A percentile compares a stretch with the other conserved stretches of the same genome.
Evolutionary conservation across 306 rosid species (phyloP).

Genomic region (Lagenaria siceraria): DNA sequence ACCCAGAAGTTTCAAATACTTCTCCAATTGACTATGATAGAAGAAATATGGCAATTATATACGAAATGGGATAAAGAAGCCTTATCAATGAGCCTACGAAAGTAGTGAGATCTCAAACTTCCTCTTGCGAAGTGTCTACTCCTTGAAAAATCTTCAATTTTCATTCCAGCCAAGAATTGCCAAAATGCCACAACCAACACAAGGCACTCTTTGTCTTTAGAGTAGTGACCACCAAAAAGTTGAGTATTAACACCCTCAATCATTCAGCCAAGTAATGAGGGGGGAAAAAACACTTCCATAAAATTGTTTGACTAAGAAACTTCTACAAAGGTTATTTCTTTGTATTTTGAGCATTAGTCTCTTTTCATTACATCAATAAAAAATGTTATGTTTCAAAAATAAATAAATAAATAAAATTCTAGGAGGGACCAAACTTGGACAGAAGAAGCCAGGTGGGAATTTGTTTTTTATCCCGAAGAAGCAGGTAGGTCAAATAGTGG

Average conservation of each 20-base stretch:
- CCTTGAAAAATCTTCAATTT: neutral
- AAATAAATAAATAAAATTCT: neutral
- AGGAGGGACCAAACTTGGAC: neutral
- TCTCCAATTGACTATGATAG: neutral
- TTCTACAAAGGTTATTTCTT: neutral
- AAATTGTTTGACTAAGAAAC: neutral
- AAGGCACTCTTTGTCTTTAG: neutral
- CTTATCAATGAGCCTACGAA: neutral
- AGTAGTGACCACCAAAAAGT: neutral
- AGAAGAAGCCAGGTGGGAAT: neutral
- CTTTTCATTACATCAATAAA: no score
- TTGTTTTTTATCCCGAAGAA: neutral
- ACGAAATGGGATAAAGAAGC: neutral
- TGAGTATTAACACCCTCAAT: neutral
- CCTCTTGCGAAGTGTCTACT: neutral
- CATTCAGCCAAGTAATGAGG: neutral
- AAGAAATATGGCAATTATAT: neutral
- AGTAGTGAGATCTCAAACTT: neutral
- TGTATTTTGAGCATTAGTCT: no score
- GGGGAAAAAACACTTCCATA: neutral
- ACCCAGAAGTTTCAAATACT: neutral
- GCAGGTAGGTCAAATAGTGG: neutral
- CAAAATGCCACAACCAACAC: neutral
- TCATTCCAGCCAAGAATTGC: neutral
- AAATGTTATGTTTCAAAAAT: no score